Evolutionary conservation across 2,329 filamentous ascomycete species (phyloP), one percentile per base, ranked within the genome.

Genomic region (Sclerotiophoma versabilis): DNA sequence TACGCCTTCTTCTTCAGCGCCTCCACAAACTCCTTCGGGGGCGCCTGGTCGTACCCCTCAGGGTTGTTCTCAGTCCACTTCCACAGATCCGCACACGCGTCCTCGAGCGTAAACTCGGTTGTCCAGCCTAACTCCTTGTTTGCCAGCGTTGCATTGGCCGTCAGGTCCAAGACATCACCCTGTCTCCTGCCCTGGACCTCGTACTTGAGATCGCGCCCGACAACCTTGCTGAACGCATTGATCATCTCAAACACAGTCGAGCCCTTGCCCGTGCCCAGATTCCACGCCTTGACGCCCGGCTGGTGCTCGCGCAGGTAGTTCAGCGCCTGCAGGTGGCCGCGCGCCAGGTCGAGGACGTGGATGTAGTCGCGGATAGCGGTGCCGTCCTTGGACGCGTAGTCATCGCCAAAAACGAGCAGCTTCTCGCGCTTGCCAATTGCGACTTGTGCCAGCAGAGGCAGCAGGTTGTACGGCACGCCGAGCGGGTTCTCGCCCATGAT

Each of bases 401-500:
- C 92, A 64, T 96, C 89, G 59, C 95, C 95, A 74, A 96, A 99
- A 10, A 99, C 92, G 55, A 96, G 80, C 45, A 99, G 83, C 83
- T 97, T 97, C 72, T 96, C 91, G 62, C 93, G 86, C 74, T 97
- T 92, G 66, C 95, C 95, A 25, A 95, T 96, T 12, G 95, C 95
- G 37, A 99, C 95, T 81, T 98, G 93, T 50, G 93, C 95, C 20
- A 99, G 85, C 56, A 99, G 83, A 15, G 95, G 95, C 36, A 99
- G 86, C 60, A 99, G 83, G 81, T 99, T 99, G 84, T 92, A 98
- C 1, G 95, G 95, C 19, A 97, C 86, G 55, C 95, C 95, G 75
- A 96, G 89, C 38, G 95, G 95, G 77, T 99, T 95, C 81, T 99
- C 95, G 66, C 95, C 95, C 92, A 99, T 96, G 76, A 99, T 87